Conservation (phyloP, 345 rosid species). For the Erysimum cheiranthoides region DNA sequence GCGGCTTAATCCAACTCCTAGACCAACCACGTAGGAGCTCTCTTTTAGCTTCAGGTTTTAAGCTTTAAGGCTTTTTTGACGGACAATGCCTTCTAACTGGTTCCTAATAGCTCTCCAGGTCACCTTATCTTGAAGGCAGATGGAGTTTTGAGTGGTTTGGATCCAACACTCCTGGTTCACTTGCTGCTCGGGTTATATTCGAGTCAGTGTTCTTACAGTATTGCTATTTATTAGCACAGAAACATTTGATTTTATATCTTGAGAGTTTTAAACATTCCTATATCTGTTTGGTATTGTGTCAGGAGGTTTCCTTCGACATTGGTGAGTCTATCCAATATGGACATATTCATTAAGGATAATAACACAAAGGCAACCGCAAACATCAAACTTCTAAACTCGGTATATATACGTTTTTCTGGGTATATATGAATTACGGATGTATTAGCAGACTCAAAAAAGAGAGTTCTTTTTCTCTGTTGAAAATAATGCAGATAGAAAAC, state of each 20-base stretch:
- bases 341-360: constrained; percentile 71
- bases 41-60: neutral
- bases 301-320: constrained; percentile 81
- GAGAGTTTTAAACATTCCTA: neutral
- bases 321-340: constrained; percentile 75
- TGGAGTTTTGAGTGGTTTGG: constrained; percentile 99
- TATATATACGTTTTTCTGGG: constrained; percentile 23
- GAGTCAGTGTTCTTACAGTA: constrained; percentile 59
- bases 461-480: neutral
- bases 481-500: constrained; percentile 69
- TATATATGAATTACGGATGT: neutral
- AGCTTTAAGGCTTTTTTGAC: neutral
- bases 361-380: constrained; percentile 62
- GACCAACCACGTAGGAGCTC: constrained; percentile 90
- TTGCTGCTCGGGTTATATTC: constrained; percentile 65
- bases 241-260: neutral
- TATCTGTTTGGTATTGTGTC: constrained; percentile 36
- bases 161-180: constrained; percentile 68
- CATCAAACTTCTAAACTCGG: constrained; percentile 70
- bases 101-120: constrained; percentile 72
- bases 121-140: constrained; percentile 87
- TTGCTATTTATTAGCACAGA: neutral
- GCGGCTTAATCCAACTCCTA: constrained; percentile 89
- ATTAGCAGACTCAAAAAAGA: neutral
- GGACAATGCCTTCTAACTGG: constrained; percentile 44